A percentile compares a stretch with the other conserved stretches of the same genome.
These are phyloP conservation scores for Aspergillus bertholletiae DNA, from an alignment of 495 filamentous ascomycete genomes.

Conservation along the genomic window DNA sequence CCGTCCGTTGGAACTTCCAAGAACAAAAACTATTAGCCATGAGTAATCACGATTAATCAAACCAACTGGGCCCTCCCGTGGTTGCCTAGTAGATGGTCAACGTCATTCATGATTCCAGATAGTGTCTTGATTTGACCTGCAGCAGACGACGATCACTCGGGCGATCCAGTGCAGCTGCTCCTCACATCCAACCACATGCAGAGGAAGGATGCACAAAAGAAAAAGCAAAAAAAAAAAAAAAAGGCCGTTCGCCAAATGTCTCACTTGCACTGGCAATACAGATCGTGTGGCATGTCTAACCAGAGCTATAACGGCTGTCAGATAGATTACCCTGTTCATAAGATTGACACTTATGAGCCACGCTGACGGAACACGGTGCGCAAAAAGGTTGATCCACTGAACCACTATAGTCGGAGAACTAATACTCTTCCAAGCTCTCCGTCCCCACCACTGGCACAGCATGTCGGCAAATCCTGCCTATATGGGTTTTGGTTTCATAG, in stretches of 20 bases:
- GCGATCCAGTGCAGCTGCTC: too few species aligned
- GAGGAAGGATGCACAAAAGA: too few species aligned
- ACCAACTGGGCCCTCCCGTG: background rate
- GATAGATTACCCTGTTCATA: background rate
- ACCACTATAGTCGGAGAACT: too few species aligned
- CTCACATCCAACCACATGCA: background rate
- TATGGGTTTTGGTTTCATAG: background rate
- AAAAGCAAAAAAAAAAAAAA: too few species aligned
- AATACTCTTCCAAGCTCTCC: constrained; percentile 4
- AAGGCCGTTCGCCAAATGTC: background rate
- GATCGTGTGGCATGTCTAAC: background rate
- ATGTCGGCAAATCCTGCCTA: constrained; percentile 21
- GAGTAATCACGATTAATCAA: background rate
- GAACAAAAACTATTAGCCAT: background rate
- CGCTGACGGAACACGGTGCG: background rate
- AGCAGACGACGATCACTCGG: too few species aligned
- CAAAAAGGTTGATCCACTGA: background rate
- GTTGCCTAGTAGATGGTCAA: too few species aligned
- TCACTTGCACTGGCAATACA: background rate
- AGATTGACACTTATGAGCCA: background rate
- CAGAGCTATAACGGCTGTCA: background rate
- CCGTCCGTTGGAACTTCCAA: background rate
- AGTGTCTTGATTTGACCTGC: too few species aligned
- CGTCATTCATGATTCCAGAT: too few species aligned
- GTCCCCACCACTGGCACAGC: constrained; percentile 17